A percentile compares a stretch with the other conserved stretches of the same genome.
Evolutionary conservation across 305 asterid genomes (phyloP).

Genomic region (Rubia peregrina): DNA sequence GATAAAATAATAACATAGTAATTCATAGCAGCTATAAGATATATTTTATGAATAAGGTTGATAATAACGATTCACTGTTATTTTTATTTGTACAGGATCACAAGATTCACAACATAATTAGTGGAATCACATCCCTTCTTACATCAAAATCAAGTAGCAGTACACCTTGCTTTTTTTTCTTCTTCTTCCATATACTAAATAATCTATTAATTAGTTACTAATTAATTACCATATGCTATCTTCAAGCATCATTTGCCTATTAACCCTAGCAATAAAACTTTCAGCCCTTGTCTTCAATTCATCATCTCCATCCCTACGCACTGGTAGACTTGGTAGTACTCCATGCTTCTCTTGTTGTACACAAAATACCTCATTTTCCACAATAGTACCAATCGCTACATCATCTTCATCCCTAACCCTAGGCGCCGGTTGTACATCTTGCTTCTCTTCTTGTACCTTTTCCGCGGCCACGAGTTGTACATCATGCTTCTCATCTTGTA

Average conservation of each 20-base stretch:
- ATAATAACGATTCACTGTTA: background rate
- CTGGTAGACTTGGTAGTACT: background rate
- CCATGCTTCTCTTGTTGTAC: background rate
- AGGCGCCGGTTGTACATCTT: background rate
- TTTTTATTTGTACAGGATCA: background rate
- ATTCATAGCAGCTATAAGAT: too few species aligned
- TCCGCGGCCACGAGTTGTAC: background rate
- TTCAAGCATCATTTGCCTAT: constrained; percentile 23
- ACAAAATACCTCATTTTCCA: background rate
- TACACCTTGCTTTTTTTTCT: background rate
- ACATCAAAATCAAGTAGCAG: background rate
- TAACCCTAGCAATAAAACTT: constrained; percentile 27
- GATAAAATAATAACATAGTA: too few species aligned
- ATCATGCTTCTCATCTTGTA: background rate
- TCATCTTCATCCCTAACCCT: background rate
- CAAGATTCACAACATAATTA: background rate
- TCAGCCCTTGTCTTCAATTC: constrained; percentile 26
- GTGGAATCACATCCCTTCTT: background rate
- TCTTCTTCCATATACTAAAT: too few species aligned
- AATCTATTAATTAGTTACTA: background rate
- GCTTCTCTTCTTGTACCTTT: background rate
- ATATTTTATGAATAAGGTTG: background rate
- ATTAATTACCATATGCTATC: constrained; percentile 4
- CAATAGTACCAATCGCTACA: background rate
- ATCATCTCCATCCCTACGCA: background rate